phyloP scores from a whole-genome alignment of 2,329 filamentous ascomycete species.

The Lecanosticta acicola region DNA sequence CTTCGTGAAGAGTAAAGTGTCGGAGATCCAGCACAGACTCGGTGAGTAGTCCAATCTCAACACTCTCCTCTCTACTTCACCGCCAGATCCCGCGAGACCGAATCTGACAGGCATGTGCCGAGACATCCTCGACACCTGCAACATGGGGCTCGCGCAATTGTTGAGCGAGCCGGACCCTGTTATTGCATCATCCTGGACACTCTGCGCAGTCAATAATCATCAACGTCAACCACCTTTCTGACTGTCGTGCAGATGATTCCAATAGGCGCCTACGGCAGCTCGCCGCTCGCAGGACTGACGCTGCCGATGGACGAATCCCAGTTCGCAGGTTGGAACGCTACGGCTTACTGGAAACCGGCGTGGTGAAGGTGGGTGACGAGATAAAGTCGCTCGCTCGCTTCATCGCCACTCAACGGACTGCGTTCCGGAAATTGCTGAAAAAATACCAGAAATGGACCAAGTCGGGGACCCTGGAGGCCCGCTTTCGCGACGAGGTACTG shows the following conservation, averaged over 20 bases:
- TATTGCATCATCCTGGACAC: neutral
- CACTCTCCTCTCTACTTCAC: neutral
- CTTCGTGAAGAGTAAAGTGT: constrained; percentile 73
- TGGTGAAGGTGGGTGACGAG: constrained; percentile 61
- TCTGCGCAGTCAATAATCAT: neutral
- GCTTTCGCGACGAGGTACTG: constrained; percentile 63
- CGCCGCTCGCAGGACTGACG: constrained; percentile 15
- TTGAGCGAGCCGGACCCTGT: neutral
- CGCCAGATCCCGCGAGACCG: neutral
- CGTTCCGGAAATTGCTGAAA: constrained; percentile 77
- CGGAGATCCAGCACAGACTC: constrained; percentile 67
- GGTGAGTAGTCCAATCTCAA: constrained; percentile 42
- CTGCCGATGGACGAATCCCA: constrained; percentile 34
- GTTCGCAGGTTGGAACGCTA: constrained; percentile 46
- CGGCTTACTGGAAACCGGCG: constrained; percentile 47
- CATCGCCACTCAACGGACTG: constrained; percentile 65
- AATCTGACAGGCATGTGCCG: neutral
- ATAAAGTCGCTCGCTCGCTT: constrained; percentile 66
- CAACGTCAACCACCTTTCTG: neutral
- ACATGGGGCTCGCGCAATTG: neutral
- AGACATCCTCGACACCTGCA: neutral
- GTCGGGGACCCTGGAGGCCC: constrained; percentile 57
- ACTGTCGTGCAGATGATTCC: constrained; percentile 1
- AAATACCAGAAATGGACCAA: constrained; percentile 88
- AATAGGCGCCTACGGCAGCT: constrained; percentile 27